Evolutionary conservation across 352 stramenopile genomes (phyloP).

Genomic region (Hyaloperonospora arabidopsidis): DNA sequence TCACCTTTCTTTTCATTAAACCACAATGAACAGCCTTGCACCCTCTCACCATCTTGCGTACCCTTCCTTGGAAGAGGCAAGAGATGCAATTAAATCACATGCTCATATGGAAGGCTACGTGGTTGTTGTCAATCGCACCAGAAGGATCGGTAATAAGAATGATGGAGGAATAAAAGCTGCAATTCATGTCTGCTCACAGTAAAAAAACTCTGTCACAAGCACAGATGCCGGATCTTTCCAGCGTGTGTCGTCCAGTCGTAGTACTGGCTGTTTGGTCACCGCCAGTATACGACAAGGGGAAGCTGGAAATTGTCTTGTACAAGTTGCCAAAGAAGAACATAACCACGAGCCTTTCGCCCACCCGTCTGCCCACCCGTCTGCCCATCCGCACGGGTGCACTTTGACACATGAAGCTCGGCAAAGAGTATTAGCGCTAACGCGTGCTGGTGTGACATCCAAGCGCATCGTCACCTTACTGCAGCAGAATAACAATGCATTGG

Average conservation of each 20-base stretch:
- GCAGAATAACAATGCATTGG: background rate
- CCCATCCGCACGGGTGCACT: background rate
- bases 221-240: background rate
- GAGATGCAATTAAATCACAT: background rate
- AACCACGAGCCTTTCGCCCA: no score
- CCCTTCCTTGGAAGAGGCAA: background rate
- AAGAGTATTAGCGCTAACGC: background rate
- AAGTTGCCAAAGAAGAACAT: no score
- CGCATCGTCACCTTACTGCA: background rate
- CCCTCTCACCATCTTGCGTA: background rate
- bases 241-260: background rate
- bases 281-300: no score
- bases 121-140: no score
- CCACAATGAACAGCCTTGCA: background rate
- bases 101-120: background rate
- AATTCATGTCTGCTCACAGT: background rate
- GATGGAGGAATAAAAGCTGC: no score
- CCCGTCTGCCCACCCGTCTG: no score
- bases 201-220: background rate
- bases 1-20: no score
- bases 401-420: background rate
- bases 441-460: background rate
- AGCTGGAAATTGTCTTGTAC: no score
- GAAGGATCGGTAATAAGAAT: background rate
- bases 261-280: background rate